Percentiles rank a stretch among this genome's conserved stretches.
Evolutionary conservation across 179 eudicot genomes (phyloP).

Genomic region (Kewa caespitosa): DNA sequence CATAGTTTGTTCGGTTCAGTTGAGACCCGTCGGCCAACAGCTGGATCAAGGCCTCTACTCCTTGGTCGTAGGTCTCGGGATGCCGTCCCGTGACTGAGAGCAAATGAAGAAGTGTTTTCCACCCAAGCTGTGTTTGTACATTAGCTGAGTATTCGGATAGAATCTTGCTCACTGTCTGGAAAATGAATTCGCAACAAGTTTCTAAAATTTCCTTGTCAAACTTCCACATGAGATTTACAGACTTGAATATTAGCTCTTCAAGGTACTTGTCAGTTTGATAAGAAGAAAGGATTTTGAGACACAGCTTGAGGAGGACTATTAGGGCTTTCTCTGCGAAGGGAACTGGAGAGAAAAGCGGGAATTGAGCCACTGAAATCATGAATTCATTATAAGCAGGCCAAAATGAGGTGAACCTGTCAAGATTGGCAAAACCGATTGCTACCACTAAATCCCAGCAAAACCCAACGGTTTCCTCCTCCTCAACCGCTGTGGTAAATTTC

Average conservation of each 20-base stretch:
- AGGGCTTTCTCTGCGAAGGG: slow-evolving; percentile 84
- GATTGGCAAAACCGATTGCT: slow-evolving; percentile 44
- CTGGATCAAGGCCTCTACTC: slow-evolving; percentile 59
- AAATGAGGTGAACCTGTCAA: slow-evolving; percentile 51
- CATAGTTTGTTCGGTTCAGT: slow-evolving; percentile 52
- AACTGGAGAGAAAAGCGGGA: slow-evolving; percentile 74
- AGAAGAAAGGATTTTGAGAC: slow-evolving; percentile 53
- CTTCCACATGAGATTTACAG: slow-evolving; percentile 80
- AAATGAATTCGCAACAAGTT: slow-evolving; percentile 53
- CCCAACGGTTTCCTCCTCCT: slow-evolving; percentile 87
- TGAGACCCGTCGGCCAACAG: slow-evolving; percentile 48
- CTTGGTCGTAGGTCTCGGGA: slow-evolving; percentile 74
- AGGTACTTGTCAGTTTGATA: slow-evolving; percentile 43
- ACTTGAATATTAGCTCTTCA: slow-evolving; percentile 76
- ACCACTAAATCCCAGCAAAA: slow-evolving; percentile 88
- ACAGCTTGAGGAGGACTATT: slow-evolving; percentile 51
- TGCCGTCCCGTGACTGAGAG: slow-evolving; percentile 70
- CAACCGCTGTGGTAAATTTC: slow-evolving; percentile 81
- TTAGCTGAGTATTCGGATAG: slow-evolving; percentile 53
- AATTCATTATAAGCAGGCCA: slow-evolving; percentile 85
- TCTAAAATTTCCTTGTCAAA: slow-evolving; percentile 77
- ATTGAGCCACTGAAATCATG: slow-evolving; percentile 60
- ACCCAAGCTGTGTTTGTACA: slow-evolving; percentile 64
- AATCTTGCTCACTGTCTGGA: slow-evolving; percentile 50
- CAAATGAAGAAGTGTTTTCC: slow-evolving; percentile 73